Conservation (phyloP, 2,329 filamentous ascomycete genomes). For the Aspergillus alliaceus region DNA sequence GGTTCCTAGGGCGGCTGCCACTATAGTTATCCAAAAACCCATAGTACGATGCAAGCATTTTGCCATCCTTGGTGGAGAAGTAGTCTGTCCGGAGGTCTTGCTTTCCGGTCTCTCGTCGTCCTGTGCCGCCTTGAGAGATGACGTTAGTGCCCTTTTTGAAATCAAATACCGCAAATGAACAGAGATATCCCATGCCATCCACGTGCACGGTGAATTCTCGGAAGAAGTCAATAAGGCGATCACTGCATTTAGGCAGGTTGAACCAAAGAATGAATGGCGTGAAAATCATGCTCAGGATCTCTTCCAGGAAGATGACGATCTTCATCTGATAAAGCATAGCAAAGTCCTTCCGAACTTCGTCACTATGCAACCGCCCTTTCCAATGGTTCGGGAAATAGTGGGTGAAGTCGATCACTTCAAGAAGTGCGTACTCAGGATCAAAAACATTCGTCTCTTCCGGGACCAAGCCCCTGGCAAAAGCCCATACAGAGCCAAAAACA, state of each 20-base stretch:
- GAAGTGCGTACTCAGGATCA: constrained; percentile 85
- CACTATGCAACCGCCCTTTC: constrained; percentile 86
- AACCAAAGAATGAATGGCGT: constrained; percentile 87
- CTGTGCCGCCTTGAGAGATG: constrained; percentile 42
- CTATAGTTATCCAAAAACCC: constrained; percentile 93
- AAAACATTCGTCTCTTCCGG: constrained; percentile 88
- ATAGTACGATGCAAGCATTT: constrained; percentile 97
- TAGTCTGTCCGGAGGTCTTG: constrained; percentile 84
- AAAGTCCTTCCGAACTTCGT: constrained; percentile 90
- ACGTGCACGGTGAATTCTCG: constrained; percentile 97
- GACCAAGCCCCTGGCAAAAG: constrained; percentile 76
- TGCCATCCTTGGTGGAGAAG: constrained; percentile 91
- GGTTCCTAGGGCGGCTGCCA: constrained; percentile 65
- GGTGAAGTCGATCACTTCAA: constrained; percentile 87
- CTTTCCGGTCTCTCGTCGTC: constrained; percentile 31
- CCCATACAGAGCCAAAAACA: constrained; percentile 79
- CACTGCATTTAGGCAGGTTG: constrained; percentile 82
- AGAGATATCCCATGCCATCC: constrained; percentile 92
- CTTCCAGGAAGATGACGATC: constrained; percentile 85
- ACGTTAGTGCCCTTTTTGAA: constrained; percentile 79
- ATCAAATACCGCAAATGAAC: constrained; percentile 95
- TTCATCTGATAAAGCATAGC: constrained; percentile 88
- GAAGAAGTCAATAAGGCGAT: constrained; percentile 96
- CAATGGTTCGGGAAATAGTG: constrained; percentile 90
- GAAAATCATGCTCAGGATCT: constrained; percentile 87